phyloP scores from a whole-genome alignment of 2,329 filamentous ascomycete species.

The Geosmithia putterillii region DNA sequence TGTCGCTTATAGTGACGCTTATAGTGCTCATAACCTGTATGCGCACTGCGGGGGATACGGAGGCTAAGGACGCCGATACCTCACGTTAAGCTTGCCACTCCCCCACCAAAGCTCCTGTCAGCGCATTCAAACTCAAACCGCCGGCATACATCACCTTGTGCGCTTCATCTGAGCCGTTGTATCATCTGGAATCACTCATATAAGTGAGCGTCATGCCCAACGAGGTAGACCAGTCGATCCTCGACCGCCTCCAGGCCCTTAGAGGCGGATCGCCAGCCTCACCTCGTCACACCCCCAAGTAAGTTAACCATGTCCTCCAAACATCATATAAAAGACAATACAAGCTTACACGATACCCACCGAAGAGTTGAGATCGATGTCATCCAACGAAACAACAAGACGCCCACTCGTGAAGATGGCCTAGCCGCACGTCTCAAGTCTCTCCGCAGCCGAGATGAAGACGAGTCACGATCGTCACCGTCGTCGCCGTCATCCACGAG shows the following conservation, averaged over 20 bases:
- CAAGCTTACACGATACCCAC: neutral
- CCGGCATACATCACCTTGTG: neutral
- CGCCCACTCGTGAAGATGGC: constrained; percentile 34
- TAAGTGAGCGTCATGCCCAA: constrained; percentile 16
- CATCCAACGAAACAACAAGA: constrained; percentile 28
- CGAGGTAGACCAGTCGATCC: constrained; percentile 31
- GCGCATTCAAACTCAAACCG: neutral
- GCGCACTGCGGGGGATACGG: neutral
- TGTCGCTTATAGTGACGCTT: neutral
- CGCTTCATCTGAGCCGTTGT: too few relatives aligned
- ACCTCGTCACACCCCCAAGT: constrained; percentile 22
- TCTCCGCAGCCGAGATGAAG: constrained; percentile 27
- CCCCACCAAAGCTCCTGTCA: neutral
- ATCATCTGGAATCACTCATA: too few relatives aligned
- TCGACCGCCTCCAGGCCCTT: constrained; percentile 43
- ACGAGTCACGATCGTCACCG: neutral
- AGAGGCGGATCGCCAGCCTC: constrained; percentile 13
- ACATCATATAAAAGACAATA: neutral
- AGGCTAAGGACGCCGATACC: neutral
- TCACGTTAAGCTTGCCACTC: neutral
- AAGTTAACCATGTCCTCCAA: constrained; percentile 10
- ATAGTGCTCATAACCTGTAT: neutral
- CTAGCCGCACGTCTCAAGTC: constrained; percentile 38
- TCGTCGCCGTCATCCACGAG: constrained; percentile 7
- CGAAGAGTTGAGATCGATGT: constrained; percentile 19